Evolutionary conservation across 306 rosid species (phyloP).

Genomic region (Acacia melanoxylon): DNA sequence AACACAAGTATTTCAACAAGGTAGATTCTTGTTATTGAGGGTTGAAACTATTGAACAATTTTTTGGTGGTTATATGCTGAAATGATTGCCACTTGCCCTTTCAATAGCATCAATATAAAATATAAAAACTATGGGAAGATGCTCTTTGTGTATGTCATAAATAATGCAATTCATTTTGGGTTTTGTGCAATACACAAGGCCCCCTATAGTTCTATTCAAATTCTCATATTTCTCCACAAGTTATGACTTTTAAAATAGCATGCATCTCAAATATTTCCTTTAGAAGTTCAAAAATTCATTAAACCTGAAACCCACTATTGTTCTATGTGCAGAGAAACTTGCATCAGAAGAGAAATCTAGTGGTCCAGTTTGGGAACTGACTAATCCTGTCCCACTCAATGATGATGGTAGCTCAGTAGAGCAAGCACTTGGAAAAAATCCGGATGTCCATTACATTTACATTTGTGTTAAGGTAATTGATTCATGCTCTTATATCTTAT

Average conservation of each 20-base stretch:
- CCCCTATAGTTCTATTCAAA: neutral
- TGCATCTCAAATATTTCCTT: slow-evolving; percentile 2
- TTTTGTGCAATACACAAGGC: neutral
- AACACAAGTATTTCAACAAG: neutral
- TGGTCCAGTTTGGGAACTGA: slow-evolving; percentile 67
- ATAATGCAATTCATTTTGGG: neutral
- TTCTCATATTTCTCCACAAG: slow-evolving; percentile 1
- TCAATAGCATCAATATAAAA: neutral
- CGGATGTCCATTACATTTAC: slow-evolving; percentile 77
- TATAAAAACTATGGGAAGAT: neutral
- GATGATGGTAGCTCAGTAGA: slow-evolving; percentile 63
- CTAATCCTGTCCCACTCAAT: slow-evolving; percentile 67
- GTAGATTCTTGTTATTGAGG: slow-evolving; percentile 17
- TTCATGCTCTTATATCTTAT: neutral
- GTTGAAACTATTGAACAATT: slow-evolving; percentile 10
- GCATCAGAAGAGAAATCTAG: slow-evolving; percentile 50
- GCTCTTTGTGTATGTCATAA: neutral
- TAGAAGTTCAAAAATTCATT: slow-evolving; percentile 4
- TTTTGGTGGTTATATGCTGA: slow-evolving; percentile 16
- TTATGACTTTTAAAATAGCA: neutral
- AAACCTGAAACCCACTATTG: slow-evolving; percentile 1
- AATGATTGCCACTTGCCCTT: neutral
- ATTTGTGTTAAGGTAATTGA: slow-evolving; percentile 66
- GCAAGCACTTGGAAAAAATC: slow-evolving; percentile 60
- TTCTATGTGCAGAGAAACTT: slow-evolving; percentile 63